These are phyloP conservation scores for Camelina neglecta DNA, from an alignment of 345 rosid species.

Conservation along the genomic window DNA sequence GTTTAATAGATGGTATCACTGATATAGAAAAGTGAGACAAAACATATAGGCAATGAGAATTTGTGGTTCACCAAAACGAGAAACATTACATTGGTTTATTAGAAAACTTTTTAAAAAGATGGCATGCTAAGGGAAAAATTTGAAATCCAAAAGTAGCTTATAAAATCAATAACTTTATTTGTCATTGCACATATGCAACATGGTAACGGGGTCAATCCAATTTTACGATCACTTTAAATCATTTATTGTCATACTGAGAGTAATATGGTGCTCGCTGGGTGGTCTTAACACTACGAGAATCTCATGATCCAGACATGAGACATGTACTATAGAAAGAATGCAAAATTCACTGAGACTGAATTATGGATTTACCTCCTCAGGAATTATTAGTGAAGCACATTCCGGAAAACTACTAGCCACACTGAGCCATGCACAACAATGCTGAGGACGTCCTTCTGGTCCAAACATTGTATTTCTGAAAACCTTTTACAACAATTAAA, in stretches of 20 bases:
- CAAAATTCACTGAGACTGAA: slow-evolving; percentile 6
- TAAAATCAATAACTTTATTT: slow-evolving; percentile 14
- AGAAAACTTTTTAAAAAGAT: not conserved
- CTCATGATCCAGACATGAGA: slow-evolving; percentile 23
- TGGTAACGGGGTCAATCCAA: not conserved
- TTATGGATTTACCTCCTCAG: slow-evolving; percentile 79
- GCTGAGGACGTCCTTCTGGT: slow-evolving; percentile 99
- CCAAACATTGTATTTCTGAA: slow-evolving; percentile 99
- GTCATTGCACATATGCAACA: slow-evolving; percentile 18
- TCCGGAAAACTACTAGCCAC: slow-evolving; percentile 98
- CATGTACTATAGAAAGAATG: slow-evolving; percentile 12
- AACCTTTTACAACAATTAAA: slow-evolving; percentile 59
- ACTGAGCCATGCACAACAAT: slow-evolving; percentile 99
- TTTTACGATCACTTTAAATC: not conserved
- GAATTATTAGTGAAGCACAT: slow-evolving; percentile 91
- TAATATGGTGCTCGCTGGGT: slow-evolving; percentile 14
- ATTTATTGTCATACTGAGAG: slow-evolving; percentile 18
- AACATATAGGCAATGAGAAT: slow-evolving; percentile 11
- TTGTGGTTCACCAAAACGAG: slow-evolving; percentile 5
- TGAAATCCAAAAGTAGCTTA: slow-evolving; percentile 15
- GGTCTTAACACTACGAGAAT: slow-evolving; percentile 29
- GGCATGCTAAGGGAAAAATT: not conserved
- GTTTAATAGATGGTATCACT: slow-evolving; percentile 14
- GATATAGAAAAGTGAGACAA: not conserved
- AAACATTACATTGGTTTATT: slow-evolving; percentile 10